Percentiles rank a stretch among this genome's conserved stretches.
phyloP scores from a whole-genome alignment of 106 monocot genomes.

The Xerophyta viscosa region DNA sequence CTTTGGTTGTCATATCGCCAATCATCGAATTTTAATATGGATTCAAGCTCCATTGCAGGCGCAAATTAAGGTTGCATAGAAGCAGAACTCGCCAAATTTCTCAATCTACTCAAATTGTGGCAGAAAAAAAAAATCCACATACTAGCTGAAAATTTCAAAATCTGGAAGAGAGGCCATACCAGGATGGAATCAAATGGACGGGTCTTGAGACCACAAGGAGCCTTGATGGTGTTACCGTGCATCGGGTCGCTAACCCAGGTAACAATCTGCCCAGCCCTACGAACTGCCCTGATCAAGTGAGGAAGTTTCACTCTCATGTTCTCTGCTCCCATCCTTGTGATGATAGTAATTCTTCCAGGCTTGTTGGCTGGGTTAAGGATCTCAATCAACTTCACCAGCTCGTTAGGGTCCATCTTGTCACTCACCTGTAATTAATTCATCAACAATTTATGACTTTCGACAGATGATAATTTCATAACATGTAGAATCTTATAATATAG shows the following conservation, averaged over 20 bases:
- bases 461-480: neutral
- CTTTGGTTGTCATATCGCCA: too few relatives aligned
- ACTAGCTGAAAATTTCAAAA: too few relatives aligned
- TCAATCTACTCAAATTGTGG: too few relatives aligned
- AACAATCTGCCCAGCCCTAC: constrained; percentile 54
- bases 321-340: constrained; percentile 78
- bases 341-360: constrained; percentile 65
- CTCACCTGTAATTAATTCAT: constrained; percentile 28
- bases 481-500: too few relatives aligned
- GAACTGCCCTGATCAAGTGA: constrained; percentile 76
- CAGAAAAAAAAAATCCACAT: too few relatives aligned
- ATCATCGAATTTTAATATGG: too few relatives aligned
- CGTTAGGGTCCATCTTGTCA: constrained; percentile 63
- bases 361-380: constrained; percentile 61
- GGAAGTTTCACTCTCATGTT: constrained; percentile 88
- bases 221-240: constrained; percentile 93
- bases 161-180: constrained; percentile 20
- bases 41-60: too few relatives aligned
- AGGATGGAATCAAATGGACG: constrained; percentile 71
- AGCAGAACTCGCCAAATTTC: too few relatives aligned
- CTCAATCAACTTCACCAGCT: constrained; percentile 63
- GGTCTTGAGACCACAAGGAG: constrained; percentile 84
- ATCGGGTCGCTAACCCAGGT: constrained; percentile 81
- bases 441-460: neutral
- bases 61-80: too few relatives aligned